These are phyloP conservation scores for Fusarium subtropicale DNA, from an alignment of 2,329 filamentous ascomycete genomes.

Conservation along the genomic window DNA sequence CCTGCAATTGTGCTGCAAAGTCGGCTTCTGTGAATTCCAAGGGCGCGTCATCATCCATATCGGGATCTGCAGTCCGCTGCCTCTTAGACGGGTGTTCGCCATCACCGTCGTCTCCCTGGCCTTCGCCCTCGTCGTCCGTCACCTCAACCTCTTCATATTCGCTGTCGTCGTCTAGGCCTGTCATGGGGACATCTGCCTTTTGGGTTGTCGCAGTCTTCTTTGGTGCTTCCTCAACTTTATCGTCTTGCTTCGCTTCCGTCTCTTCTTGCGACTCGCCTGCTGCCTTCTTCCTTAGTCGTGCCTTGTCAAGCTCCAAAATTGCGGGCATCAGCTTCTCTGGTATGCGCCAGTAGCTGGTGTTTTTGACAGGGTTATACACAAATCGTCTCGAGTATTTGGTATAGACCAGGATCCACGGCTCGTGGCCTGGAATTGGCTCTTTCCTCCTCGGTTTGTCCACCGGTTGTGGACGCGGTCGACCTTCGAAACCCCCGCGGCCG, in stretches of 20 bases:
- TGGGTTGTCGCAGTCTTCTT: background rate
- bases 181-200: background rate
- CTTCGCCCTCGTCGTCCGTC: constrained; percentile 69
- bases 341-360: constrained; percentile 95
- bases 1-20: constrained; percentile 89
- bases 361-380: constrained; percentile 86
- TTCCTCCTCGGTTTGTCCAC: constrained; percentile 85
- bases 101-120: constrained; percentile 47
- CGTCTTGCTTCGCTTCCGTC: constrained; percentile 12
- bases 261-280: constrained; percentile 48
- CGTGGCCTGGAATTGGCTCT: constrained; percentile 80
- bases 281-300: constrained; percentile 72
- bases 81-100: constrained; percentile 69
- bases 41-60: constrained; percentile 60
- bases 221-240: constrained; percentile 7
- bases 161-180: constrained; percentile 61
- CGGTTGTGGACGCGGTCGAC: constrained; percentile 74
- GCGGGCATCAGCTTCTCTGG: constrained; percentile 86
- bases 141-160: constrained; percentile 64
- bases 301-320: constrained; percentile 78
- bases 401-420: constrained; percentile 92
- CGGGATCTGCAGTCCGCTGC: constrained; percentile 70
- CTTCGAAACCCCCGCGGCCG: constrained; percentile 63
- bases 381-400: constrained; percentile 92
- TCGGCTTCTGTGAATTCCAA: constrained; percentile 94